A percentile compares a stretch with the other conserved stretches of the same genome.
Conservation (phyloP, 768 basidiomycete species). For the Phylloporus sp. region DNA sequence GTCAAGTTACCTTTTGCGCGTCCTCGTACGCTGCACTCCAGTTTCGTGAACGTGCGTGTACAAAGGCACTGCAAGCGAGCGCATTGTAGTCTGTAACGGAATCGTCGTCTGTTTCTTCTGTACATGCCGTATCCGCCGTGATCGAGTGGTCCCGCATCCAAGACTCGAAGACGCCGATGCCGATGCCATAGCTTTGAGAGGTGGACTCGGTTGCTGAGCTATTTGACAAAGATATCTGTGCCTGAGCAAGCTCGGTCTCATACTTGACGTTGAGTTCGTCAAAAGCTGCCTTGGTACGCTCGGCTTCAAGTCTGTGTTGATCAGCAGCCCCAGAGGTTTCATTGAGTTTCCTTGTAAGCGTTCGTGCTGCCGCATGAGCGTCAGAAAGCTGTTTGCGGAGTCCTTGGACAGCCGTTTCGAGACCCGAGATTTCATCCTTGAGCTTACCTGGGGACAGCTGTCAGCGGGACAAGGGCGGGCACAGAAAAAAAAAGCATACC, state of each 20-base stretch:
- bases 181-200: background rate
- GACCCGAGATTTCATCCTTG: background rate
- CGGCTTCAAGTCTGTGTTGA: background rate
- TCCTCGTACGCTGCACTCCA: constrained; percentile 4
- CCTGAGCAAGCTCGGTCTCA: background rate
- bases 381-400: constrained; percentile 2
- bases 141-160: constrained; percentile 1
- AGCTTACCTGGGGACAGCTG: background rate
- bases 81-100: background rate
- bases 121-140: background rate
- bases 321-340: background rate
- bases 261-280: background rate
- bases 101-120: background rate
- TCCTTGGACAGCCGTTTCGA: background rate
- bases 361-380: background rate
- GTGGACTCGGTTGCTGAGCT: background rate
- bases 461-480: background rate
- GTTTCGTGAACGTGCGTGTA: background rate
- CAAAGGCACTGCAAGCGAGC: constrained; percentile 3
- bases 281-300: background rate
- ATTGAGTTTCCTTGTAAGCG: background rate
- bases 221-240: background rate
- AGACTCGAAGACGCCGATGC: background rate
- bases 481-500: background rate
- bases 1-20: constrained; percentile 3